Evolutionary conservation across 306 rosid species (phyloP).

Genomic region (Pterocarpus santalinus): DNA sequence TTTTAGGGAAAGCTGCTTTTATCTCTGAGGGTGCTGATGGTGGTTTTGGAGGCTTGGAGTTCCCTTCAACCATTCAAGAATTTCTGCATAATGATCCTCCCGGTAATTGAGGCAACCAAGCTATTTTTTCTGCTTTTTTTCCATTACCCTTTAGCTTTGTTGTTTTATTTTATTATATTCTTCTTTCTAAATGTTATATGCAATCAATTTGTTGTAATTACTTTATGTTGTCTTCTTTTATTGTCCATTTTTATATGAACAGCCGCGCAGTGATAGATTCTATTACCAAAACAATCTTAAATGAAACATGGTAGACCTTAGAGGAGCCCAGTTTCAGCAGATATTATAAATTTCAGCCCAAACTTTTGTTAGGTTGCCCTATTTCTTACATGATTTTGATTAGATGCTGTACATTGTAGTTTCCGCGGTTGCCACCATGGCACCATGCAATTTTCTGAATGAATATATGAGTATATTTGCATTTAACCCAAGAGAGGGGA

Average conservation of each 20-base stretch:
- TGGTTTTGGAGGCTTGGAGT: constrained; percentile 69
- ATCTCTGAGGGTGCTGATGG: constrained; percentile 56
- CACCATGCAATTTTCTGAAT: not conserved
- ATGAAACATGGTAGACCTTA: too few species aligned
- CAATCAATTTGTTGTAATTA: constrained; percentile 3
- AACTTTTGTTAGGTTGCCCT: constrained; percentile 9
- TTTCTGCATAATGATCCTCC: constrained; percentile 81
- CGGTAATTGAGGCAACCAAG: constrained; percentile 34
- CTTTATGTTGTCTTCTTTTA: not conserved
- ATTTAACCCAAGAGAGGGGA: constrained; percentile 5
- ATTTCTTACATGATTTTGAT: constrained; percentile 33
- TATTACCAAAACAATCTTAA: not conserved
- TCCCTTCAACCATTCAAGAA: constrained; percentile 76
- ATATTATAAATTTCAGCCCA: not conserved
- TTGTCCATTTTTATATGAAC: not conserved
- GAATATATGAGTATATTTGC: not conserved
- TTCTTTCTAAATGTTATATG: constrained; percentile 17
- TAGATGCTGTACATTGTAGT: not conserved
- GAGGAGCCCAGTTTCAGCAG: not conserved
- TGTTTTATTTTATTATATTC: constrained; percentile 21
- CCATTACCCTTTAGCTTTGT: not conserved
- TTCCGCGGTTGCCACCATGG: not conserved
- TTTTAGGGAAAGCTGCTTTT: constrained; percentile 76
- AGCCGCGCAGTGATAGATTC: not conserved
- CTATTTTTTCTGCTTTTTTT: not conserved